phyloP scores from a whole-genome alignment of 2,329 filamentous ascomycete genomes.

The Ophiostoma pallidulum region DNA sequence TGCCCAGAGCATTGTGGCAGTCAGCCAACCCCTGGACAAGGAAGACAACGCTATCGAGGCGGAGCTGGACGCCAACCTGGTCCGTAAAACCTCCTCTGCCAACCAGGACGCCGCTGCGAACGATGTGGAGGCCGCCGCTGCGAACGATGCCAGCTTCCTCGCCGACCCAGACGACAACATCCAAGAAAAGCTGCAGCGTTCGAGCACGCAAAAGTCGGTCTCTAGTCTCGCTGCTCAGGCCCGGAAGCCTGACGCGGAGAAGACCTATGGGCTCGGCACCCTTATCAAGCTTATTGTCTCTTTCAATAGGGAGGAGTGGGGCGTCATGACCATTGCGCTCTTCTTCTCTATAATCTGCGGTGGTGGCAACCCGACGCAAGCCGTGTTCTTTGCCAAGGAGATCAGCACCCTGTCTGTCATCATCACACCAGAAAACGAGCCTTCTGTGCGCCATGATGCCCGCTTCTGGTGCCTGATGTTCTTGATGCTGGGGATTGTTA shows the following conservation, averaged over 20 bases:
- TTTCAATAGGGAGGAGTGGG: constrained; percentile 68
- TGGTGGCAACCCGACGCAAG: constrained; percentile 53
- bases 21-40: constrained; percentile 41
- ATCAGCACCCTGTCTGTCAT: constrained; percentile 47
- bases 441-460: constrained; percentile 55
- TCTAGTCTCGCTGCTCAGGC: constrained; percentile 63
- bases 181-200: constrained; percentile 46
- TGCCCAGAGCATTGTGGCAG: constrained; percentile 69
- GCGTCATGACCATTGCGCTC: constrained; percentile 63
- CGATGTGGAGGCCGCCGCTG: neutral
- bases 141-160: constrained; percentile 24
- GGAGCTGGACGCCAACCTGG: constrained; percentile 43
- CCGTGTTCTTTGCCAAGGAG: constrained; percentile 82
- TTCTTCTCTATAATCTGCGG: constrained; percentile 68
- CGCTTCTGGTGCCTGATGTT: constrained; percentile 89
- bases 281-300: constrained; percentile 69
- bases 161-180: constrained; percentile 56
- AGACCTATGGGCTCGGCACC: constrained; percentile 59
- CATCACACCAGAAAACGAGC: constrained; percentile 35
- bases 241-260: constrained; percentile 35
- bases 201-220: constrained; percentile 45
- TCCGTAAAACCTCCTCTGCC: constrained; percentile 34
- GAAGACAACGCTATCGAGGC: constrained; percentile 42
- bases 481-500: constrained; percentile 68
- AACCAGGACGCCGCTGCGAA: constrained; percentile 24